A percentile compares a stretch with the other conserved stretches of the same genome.
Evolutionary conservation across 2,329 filamentous ascomycete species (phyloP).

Genomic region (Aureobasidium sp.): DNA sequence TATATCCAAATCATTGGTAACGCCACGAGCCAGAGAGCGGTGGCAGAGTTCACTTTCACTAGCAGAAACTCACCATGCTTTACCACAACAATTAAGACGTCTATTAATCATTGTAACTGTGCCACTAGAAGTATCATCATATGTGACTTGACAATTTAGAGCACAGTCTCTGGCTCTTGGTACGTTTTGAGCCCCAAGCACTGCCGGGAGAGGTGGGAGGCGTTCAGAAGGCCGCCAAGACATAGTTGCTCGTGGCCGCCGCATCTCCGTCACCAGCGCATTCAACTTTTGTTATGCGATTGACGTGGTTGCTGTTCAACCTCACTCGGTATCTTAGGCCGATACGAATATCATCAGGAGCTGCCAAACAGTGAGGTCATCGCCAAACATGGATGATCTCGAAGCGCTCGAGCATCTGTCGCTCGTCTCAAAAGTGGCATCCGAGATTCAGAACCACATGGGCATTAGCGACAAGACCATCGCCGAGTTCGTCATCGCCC

Average conservation of each 20-base stretch:
- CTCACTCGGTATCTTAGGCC: not conserved
- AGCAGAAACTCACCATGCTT: not conserved
- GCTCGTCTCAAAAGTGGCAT: conserved; percentile 88
- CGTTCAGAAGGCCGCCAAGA: not conserved
- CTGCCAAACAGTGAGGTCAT: not conserved
- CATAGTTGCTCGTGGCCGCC: not conserved
- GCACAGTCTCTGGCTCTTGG: not conserved
- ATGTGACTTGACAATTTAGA: not conserved
- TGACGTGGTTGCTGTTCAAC: not conserved
- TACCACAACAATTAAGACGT: not conserved
- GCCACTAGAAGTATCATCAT: not conserved
- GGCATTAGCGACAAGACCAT: conserved; percentile 90
- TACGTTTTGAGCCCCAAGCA: not conserved
- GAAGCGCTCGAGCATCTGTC: conserved; percentile 86
- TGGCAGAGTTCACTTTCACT: not conserved
- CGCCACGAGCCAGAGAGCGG: not conserved
- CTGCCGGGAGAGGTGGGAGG: not conserved
- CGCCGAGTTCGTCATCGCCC: conserved; percentile 90
- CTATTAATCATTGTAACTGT: not conserved
- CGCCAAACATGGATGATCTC: conserved; percentile 70
- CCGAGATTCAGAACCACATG: conserved; percentile 88
- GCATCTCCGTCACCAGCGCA: not conserved
- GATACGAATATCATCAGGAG: not conserved
- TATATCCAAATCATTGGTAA: not conserved
- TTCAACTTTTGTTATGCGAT: not conserved